Evolutionary conservation across 331 rosid species (phyloP).

Genomic region (Malus hybrid): DNA sequence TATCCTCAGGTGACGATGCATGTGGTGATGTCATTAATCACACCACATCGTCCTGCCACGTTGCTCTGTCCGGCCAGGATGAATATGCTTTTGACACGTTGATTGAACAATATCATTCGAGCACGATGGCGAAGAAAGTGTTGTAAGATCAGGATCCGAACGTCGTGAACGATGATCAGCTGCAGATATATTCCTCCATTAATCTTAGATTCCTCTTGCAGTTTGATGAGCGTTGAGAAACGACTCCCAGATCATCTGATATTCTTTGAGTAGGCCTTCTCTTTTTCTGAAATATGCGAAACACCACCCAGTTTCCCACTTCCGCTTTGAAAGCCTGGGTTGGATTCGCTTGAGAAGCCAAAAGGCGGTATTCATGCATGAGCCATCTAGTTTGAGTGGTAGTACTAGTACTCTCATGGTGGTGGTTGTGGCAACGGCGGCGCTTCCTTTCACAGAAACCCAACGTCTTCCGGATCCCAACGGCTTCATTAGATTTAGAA

Average conservation of each 20-base stretch:
- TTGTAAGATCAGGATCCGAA: too few relatives aligned
- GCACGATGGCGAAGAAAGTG: conserved; percentile 20
- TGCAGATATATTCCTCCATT: background rate
- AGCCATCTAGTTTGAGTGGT: conserved; percentile 34
- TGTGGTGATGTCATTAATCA: conserved; percentile 13
- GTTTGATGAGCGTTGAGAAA: background rate
- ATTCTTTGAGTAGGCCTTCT: background rate
- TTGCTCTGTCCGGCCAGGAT: conserved; percentile 89
- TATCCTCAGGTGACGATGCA: conserved; percentile 48
- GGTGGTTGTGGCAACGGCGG: too few relatives aligned
- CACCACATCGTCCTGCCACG: conserved; percentile 93
- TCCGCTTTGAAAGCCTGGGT: conserved; percentile 16
- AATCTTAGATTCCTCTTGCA: background rate
- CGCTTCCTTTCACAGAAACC: conserved; percentile 20
- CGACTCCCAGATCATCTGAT: background rate
- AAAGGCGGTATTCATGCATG: conserved; percentile 46
- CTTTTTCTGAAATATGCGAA: conserved; percentile 31
- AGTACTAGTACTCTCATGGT: background rate
- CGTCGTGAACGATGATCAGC: too few relatives aligned
- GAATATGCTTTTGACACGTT: conserved; percentile 26
- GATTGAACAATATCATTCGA: conserved; percentile 3
- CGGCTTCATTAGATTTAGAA: conserved; percentile 1
- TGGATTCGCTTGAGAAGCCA: background rate
- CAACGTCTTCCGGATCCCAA: conserved; percentile 30
- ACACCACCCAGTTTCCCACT: conserved; percentile 29